phyloP scores from a whole-genome alignment of 169 alveolate genomes.

The Cryptosporidium ryanae region DNA sequence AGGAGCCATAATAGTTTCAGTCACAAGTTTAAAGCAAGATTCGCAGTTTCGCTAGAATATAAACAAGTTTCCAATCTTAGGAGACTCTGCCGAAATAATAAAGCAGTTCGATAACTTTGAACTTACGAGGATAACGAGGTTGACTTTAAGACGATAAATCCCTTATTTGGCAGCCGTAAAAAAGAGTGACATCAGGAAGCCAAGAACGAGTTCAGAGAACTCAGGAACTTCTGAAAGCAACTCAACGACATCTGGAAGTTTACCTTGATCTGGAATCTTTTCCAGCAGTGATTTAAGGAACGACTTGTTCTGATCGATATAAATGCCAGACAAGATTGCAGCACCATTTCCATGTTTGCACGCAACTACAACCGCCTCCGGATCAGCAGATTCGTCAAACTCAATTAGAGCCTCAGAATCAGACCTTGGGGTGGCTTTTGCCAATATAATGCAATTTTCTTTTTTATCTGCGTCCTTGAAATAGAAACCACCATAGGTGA shows the following conservation, averaged over 20 bases:
- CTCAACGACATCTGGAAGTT: neutral
- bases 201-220: neutral
- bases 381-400: slow-evolving; percentile 6
- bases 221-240: slow-evolving; percentile 12
- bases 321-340: slow-evolving; percentile 40
- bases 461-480: slow-evolving; percentile 21
- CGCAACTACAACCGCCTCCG: slow-evolving; percentile 28
- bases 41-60: too few species aligned
- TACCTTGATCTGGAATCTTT: slow-evolving; percentile 7
- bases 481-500: slow-evolving; percentile 45
- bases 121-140: too few species aligned
- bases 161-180: too few species aligned
- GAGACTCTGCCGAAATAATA: too few species aligned
- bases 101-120: too few species aligned
- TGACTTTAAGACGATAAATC: too few species aligned
- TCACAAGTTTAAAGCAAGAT: too few species aligned
- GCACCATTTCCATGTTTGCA: slow-evolving; percentile 62
- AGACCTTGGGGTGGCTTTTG: slow-evolving; percentile 10
- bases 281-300: neutral
- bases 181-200: too few species aligned
- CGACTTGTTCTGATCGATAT: slow-evolving; percentile 30
- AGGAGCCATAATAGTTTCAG: too few species aligned
- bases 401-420: slow-evolving; percentile 9
- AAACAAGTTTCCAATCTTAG: too few species aligned
- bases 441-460: slow-evolving; percentile 26